Conservation (phyloP, 164 flowering plant species). For the Echeveria elegans region DNA sequence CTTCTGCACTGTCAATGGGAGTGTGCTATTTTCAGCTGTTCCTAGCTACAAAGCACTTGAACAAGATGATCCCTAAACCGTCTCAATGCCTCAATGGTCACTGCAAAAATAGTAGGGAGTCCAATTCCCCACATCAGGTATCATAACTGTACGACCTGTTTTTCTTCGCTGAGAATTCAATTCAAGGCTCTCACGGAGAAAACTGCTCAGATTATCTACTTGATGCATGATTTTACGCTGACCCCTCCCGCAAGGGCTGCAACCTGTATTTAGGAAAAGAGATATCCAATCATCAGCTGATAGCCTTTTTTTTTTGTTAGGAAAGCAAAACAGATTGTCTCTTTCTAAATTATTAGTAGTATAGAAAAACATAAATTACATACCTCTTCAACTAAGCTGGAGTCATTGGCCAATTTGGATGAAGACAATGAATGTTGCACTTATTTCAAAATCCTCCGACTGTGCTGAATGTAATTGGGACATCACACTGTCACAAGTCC, state of each 20-base stretch:
- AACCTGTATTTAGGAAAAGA: no score
- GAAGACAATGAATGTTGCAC: conserved; percentile 57
- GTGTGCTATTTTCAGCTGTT: conserved; percentile 15
- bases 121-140: conserved; percentile 20
- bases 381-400: conserved; percentile 85
- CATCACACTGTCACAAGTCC: conserved; percentile 45
- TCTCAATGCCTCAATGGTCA: conserved; percentile 55
- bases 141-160: conserved; percentile 16
- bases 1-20: neutral
- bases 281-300: no score
- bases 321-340: no score
- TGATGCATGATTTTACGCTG: conserved; percentile 73
- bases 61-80: conserved; percentile 43
- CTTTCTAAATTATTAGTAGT: no score
- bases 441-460: neutral
- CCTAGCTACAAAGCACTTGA: no score
- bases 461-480: conserved; percentile 74
- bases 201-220: conserved; percentile 49
- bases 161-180: conserved; percentile 35
- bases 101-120: conserved; percentile 28
- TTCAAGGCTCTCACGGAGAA: conserved; percentile 42
- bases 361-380: neutral
- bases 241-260: conserved; percentile 19
- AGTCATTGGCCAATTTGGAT: conserved; percentile 66
- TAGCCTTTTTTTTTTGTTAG: no score